Evolutionary conservation across 148 eudicot species (phyloP), one percentile per base, ranked within the genome.

Genomic region (Spergularia bocconei): DNA sequence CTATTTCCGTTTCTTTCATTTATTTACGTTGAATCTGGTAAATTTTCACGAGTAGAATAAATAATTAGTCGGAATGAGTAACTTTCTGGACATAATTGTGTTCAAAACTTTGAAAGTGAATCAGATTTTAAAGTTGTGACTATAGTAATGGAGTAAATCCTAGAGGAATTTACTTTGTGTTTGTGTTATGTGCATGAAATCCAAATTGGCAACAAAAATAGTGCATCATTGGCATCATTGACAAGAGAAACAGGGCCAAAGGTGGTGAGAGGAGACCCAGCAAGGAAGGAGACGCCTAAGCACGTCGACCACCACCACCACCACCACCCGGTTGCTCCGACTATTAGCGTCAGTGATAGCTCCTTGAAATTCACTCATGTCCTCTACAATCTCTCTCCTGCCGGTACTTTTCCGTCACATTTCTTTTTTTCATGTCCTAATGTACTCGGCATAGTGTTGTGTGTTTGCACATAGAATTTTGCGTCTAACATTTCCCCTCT

Each of bases 351-450:
- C 73, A 95, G 93, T 75, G 98, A 95, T 63, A 92, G 97, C 58
- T 69, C 91, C 48, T 87, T 93, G 78, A 92, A 94, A 75, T 92
- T 92, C 82, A 91, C 97, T 51, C 98, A 94, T 63, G 85, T 92
- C 85, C 97, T 92, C 79, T 94, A 94, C 87, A 94, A 94, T 73
- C 97, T 92, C 74, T 90, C 98, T 19, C 98, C 98, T 33, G 97
- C 97, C 2, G 98, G 98, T 92, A 71, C 41, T 4, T 16, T 15
- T 33, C 21, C 12, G 48, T n/a, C 11, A 11, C 13, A 14, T 10
- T 23, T 15, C 10, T 33, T 9, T 4, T 29, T 29, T 29, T 29
- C 36, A 29, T 29, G 36, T 29, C 3, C 3, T 29, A 29, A 2
- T 29, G 3, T 29, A 2, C 36, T 29, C 36, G 2, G 36, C 36